phyloP scores from a whole-genome alignment of 2,329 filamentous ascomycete genomes.

The Allantophomopsis lycopodina region DNA sequence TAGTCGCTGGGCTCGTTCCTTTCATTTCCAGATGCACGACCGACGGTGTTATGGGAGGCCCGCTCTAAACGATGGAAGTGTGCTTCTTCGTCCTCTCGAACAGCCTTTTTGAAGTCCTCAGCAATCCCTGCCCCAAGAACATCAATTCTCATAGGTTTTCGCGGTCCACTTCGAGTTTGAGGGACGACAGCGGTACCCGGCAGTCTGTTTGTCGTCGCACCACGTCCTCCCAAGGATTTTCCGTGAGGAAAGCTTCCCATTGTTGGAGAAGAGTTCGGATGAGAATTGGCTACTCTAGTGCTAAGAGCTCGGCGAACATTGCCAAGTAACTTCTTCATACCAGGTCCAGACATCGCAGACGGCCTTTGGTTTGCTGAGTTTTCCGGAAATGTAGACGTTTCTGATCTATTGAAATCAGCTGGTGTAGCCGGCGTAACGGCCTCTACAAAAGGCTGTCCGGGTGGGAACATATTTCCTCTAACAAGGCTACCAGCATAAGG shows the following conservation, averaged over 20 bases:
- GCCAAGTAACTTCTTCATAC: slow-evolving; percentile 75
- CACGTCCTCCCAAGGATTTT: slow-evolving; percentile 17
- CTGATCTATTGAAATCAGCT: slow-evolving; percentile 32
- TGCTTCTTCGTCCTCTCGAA: slow-evolving; percentile 46
- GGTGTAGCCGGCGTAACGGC: slow-evolving; percentile 37
- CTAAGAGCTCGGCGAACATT: slow-evolving; percentile 75
- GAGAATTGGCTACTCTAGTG: slow-evolving; percentile 22
- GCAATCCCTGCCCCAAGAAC: slow-evolving; percentile 65
- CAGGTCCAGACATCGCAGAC: slow-evolving; percentile 52
- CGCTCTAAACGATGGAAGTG: slow-evolving; percentile 17
- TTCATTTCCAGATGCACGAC: slow-evolving; percentile 2
- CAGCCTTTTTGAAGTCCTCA: slow-evolving; percentile 65
- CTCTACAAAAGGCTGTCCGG: slow-evolving; percentile 69
- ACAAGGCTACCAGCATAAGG: slow-evolving; percentile 75
- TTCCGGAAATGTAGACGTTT: slow-evolving; percentile 30
- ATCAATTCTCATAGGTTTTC: slow-evolving; percentile 58
- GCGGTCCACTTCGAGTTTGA: slow-evolving; percentile 31
- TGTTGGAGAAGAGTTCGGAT: slow-evolving; percentile 17
- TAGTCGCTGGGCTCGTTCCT: slow-evolving; percentile 4
- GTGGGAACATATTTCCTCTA: slow-evolving; percentile 72
- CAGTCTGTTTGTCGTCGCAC: slow-evolving; percentile 41
- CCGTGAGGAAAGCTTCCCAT: slow-evolving; percentile 19
- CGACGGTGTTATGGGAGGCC: slow-evolving; percentile 8
- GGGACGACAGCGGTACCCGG: slow-evolving; percentile 48
- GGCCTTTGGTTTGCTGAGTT: slow-evolving; percentile 29